These are phyloP conservation scores for Huntiella decipiens DNA, from an alignment of 2,329 filamentous ascomycete genomes.

Conservation along the genomic window DNA sequence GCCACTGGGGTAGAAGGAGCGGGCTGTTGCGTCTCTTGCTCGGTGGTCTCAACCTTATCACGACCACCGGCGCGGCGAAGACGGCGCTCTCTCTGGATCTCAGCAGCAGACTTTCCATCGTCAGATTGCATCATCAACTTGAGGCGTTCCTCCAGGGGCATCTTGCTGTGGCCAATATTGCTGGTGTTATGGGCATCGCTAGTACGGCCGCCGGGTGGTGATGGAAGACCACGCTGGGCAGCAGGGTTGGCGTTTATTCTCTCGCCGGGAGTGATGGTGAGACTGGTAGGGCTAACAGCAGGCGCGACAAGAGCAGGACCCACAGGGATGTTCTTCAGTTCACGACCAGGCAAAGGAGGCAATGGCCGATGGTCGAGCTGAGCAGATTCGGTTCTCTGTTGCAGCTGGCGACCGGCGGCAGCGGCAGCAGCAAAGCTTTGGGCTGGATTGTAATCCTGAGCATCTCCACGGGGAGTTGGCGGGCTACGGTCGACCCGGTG, in stretches of 20 bases:
- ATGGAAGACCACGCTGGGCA: constrained; percentile 49
- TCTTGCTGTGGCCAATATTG: constrained; percentile 47
- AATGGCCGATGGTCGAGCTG: constrained; percentile 70
- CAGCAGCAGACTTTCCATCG: constrained; percentile 41
- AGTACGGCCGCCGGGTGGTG: constrained; percentile 53
- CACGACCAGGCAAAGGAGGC: constrained; percentile 57
- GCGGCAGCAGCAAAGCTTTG: constrained; percentile 20
- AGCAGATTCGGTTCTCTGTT: constrained; percentile 50
- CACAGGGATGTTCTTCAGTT: constrained; percentile 16
- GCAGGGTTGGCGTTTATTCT: constrained; percentile 34
- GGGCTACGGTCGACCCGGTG: constrained; percentile 42
- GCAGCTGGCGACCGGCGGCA: constrained; percentile 31
- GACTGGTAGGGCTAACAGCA: neutral
- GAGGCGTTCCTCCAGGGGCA: constrained; percentile 72
- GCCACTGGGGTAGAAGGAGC: constrained; percentile 2
- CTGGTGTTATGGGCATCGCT: constrained; percentile 48
- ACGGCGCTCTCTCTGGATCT: constrained; percentile 48
- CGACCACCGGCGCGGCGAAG: constrained; percentile 42
- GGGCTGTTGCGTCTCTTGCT: constrained; percentile 8
- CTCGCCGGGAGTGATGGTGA: constrained; percentile 33
- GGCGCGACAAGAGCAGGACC: neutral
- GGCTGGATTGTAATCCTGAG: constrained; percentile 40
- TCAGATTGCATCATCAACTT: constrained; percentile 76
- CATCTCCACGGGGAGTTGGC: constrained; percentile 18
- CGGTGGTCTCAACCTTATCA: constrained; percentile 19